Conservation (phyloP, 129 eudicot genomes). For the Centella asiatica region DNA sequence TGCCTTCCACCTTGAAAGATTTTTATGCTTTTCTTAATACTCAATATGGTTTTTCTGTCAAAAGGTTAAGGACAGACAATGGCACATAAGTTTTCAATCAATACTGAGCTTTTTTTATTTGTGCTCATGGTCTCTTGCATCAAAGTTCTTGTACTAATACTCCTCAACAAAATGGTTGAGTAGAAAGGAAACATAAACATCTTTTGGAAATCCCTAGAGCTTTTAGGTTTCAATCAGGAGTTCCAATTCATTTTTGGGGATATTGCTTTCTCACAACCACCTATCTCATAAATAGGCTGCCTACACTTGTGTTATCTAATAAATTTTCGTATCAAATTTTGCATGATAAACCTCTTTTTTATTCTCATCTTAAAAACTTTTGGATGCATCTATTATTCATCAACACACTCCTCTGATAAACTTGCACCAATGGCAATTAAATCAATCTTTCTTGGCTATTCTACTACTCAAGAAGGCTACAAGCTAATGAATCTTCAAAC, state of each 20-base stretch:
- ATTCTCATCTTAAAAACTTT: not conserved
- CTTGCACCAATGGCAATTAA: not conserved
- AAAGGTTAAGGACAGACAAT: not conserved
- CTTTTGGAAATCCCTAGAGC: not conserved
- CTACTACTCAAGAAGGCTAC: not conserved
- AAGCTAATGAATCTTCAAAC: no score
- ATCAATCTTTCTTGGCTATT: not conserved
- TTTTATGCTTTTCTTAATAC: not conserved
- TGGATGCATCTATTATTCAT: not conserved
- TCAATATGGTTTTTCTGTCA: not conserved
- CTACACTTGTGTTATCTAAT: not conserved
- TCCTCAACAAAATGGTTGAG: not conserved
- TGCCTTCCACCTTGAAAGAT: not conserved
- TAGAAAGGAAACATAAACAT: not conserved
- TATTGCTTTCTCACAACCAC: not conserved
- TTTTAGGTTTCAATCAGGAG: not conserved
- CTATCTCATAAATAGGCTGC: not conserved
- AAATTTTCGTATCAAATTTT: not conserved
- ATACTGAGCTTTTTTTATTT: no score
- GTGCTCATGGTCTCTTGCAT: not conserved
- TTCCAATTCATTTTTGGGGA: not conserved
- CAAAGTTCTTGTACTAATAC: not conserved
- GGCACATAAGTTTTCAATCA: not conserved
- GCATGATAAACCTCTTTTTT: not conserved
- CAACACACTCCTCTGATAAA: not conserved